phyloP scores from a whole-genome alignment of 352 stramenopile species.

The Globisporangium alternatum region DNA sequence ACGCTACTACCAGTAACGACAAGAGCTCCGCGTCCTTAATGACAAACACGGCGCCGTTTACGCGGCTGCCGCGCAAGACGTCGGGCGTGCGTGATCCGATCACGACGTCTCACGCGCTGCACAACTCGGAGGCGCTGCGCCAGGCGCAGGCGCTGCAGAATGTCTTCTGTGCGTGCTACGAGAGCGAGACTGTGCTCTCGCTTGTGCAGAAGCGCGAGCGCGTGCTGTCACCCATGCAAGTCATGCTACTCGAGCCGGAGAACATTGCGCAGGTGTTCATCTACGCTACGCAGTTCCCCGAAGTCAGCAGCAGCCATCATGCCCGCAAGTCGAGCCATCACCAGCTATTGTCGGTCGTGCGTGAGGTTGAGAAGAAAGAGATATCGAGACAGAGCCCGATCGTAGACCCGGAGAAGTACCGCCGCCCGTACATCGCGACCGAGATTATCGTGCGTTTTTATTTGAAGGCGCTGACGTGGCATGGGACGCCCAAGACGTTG shows the following conservation, averaged over 20 bases:
- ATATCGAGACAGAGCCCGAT: slow-evolving; percentile 13
- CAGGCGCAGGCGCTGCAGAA: slow-evolving; percentile 58
- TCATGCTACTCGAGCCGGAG: slow-evolving; percentile 56
- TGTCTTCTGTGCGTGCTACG: slow-evolving; percentile 78
- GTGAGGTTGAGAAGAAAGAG: background rate
- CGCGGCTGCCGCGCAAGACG: slow-evolving; percentile 28
- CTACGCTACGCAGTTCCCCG: slow-evolving; percentile 44
- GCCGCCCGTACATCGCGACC: slow-evolving; percentile 53
- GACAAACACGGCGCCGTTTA: slow-evolving; percentile 30
- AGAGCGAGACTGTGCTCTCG: slow-evolving; percentile 60
- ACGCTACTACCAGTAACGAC: slow-evolving; percentile 1
- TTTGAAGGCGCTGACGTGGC: slow-evolving; percentile 68
- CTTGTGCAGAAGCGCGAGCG: slow-evolving; percentile 58
- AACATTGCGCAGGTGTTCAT: slow-evolving; percentile 59
- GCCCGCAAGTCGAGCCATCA: slow-evolving; percentile 11
- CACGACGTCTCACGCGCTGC: slow-evolving; percentile 63
- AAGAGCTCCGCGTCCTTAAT: slow-evolving; percentile 3
- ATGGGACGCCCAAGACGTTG: slow-evolving; percentile 42
- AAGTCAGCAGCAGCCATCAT: background rate
- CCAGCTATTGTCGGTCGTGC: background rate
- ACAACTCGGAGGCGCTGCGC: slow-evolving; percentile 70
- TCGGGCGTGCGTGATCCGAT: slow-evolving; percentile 50
- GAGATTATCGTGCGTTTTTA: slow-evolving; percentile 79
- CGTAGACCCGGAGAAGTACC: slow-evolving; percentile 46
- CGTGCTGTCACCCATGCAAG: slow-evolving; percentile 63